Base-by-base conservation (phyloP, 305 asterid species). In the Withania somnifera region DNA sequence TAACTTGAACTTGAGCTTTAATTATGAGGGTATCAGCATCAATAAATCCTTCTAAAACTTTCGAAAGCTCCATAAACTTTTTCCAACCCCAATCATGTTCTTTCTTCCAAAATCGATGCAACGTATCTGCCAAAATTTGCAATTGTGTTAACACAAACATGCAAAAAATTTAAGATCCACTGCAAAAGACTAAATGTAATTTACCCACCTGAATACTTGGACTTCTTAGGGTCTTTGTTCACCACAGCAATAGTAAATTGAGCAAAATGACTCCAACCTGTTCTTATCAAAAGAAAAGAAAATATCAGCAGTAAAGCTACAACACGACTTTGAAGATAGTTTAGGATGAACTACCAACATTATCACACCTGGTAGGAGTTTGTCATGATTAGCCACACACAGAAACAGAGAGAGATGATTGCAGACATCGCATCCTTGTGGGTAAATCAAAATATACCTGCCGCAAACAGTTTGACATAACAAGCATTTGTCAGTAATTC, bases 61-160 rank as follows among this genome's bases (percentile, higher is more conserved):
- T 97, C 30, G 98, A 91, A 45, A 94, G 93, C 93, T 97, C 99
- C 98, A 97, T 93, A 90, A 94, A 97, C 89, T 97, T 94, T 92
- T 97, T 97, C 99, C 99, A 97, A 30, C 99, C 98, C 99, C 98
- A 94, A 88, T 97, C 98, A 83, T 97, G 98, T 88, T 97, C 98
- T 90, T 95, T 97, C 87, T 93, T 95, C 93, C 93, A 90, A 86
- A 97, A 97, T 8, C 99, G 97, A 81, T 97, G 99, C 83, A 97
- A 89, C 14, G 99, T 94, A 87, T 97, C 99, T 97, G 85, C 85
- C 86, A 42, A 79, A 81, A 80, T 86, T 87, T 50, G 68, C 60
- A 66, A 77, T 53, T 76, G 78, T 32, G 45, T 22, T 76, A 77
- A 63, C 83, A 54, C 26, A 26, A 58, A 34, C 38, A 57, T 1